Evolutionary conservation across 371 early-diverging fungal species (phyloP).

Genomic region (Mucor irregularis): DNA sequence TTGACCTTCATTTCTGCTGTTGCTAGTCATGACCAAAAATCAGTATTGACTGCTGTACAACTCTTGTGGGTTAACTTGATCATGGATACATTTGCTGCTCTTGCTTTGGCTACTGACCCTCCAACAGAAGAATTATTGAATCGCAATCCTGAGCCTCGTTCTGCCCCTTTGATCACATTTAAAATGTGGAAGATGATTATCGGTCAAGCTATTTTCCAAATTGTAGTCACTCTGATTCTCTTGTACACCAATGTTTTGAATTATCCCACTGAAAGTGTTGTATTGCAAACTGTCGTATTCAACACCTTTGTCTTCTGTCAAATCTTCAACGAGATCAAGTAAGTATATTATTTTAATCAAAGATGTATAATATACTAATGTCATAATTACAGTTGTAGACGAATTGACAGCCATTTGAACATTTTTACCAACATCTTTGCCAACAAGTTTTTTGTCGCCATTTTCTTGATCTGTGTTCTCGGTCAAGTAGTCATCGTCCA

Average conservation of each 20-base stretch:
- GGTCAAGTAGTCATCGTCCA: conserved; percentile 59
- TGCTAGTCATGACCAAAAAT: conserved; percentile 30
- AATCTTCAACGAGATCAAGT: conserved; percentile 74
- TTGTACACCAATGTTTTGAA: conserved; percentile 41
- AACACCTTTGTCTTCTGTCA: conserved; percentile 82
- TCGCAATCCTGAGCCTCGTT: conserved; percentile 56
- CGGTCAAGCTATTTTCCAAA: conserved; percentile 58
- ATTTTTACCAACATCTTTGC: conserved; percentile 47
- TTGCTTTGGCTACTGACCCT: conserved; percentile 71
- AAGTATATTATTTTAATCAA: neutral
- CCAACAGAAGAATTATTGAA: conserved; percentile 59
- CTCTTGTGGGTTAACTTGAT: conserved; percentile 79
- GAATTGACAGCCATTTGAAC: conserved; percentile 60
- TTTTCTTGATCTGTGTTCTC: conserved; percentile 51
- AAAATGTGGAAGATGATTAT: conserved; percentile 74
- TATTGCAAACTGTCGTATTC: conserved; percentile 66
- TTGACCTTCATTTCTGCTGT: conserved; percentile 63
- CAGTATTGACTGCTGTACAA: conserved; percentile 64
- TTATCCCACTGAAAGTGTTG: conserved; percentile 23
- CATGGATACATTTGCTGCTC: conserved; percentile 74
- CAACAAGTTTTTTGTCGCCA: conserved; percentile 57
- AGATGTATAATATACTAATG: neutral
- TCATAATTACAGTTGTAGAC: conserved; percentile 40
- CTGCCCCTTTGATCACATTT: conserved; percentile 59
- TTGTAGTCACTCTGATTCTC: conserved; percentile 51